Evolutionary conservation across 306 rosid genomes (phyloP).

Genomic region (Dryas octopetala): DNA sequence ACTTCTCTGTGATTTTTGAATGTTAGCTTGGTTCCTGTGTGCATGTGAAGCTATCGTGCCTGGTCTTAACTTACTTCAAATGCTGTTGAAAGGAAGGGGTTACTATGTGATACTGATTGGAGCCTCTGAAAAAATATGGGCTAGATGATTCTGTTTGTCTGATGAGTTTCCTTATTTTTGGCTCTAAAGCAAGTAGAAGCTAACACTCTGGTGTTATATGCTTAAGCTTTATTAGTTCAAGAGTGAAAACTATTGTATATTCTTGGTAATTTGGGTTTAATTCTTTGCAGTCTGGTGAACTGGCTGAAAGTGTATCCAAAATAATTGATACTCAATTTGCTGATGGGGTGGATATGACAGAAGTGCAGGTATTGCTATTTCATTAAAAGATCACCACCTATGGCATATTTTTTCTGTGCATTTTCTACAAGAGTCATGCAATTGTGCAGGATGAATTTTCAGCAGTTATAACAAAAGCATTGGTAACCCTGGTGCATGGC

Average conservation of each 20-base stretch:
- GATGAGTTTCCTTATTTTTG: not conserved
- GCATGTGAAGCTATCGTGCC: not conserved
- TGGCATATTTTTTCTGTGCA: conserved; percentile 13
- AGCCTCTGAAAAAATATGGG: conserved; percentile 7
- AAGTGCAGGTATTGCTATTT: conserved; percentile 76
- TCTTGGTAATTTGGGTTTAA: conserved; percentile 30
- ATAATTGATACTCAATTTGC: conserved; percentile 75
- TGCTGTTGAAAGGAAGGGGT: not conserved
- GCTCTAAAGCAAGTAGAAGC: not conserved
- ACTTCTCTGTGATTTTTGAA: conserved; percentile 5
- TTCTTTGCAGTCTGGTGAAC: conserved; percentile 80
- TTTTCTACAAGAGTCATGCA: conserved; percentile 28
- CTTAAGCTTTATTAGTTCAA: conserved; percentile 33
- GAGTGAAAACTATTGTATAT: conserved; percentile 21
- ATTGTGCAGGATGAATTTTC: conserved; percentile 91
- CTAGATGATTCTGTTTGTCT: not conserved
- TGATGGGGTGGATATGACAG: conserved; percentile 90
- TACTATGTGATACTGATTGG: no score
- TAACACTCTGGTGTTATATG: not conserved
- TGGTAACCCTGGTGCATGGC: conserved; percentile 91
- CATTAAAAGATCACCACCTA: conserved; percentile 3
- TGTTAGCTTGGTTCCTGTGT: conserved; percentile 3
- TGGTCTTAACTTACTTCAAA: not conserved
- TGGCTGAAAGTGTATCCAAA: conserved; percentile 92
- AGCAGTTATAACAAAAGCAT: conserved; percentile 85